Base-by-base conservation (phyloP, 768 basidiomycete species). In the Cyathus striatus region DNA sequence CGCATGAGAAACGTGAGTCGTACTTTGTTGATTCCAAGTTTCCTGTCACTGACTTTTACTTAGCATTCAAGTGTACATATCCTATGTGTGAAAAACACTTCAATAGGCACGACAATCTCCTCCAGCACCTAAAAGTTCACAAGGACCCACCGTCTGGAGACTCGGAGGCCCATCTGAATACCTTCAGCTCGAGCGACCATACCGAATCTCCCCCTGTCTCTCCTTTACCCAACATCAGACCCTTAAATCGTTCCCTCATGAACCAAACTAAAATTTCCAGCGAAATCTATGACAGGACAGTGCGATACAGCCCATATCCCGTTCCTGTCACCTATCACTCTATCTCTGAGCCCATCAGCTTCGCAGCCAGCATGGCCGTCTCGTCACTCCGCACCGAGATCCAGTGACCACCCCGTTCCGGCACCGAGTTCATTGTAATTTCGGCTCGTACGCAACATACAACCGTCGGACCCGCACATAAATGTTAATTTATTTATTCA, bases 41-140 rank as follows among this genome's bases (percentile, higher is more conserved):
- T 12, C 4, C 16, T 32, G 4, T 16, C 3, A 32, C 30, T 16
- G 12, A 12, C 12, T 16, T 32, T 32, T 12, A 12, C 30, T 5
- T 52, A 85, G 82, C 83, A n/a, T 81, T 76, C 63, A 66, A 75
- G 47, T 85, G 83, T 56, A 69, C 77, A n/a, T 69, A 72, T 51
- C 67, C 74, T 3, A 56, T 61, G 6, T 85, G 83, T 60, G 70
- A 70, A 51, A 81, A 81, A 53, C 62, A 65, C 45, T 85, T 85
- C 51, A 81, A 79, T 43, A 69, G 83, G 40, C 78, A 79, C 46
- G 83, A 85, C 54, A 84, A 85, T 56, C 73, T 85, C 25, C 67
- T 78, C 36, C 83, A 85, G 57, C 83, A 85, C 50, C 56, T 78
- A 51, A 73, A 76, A 48, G 76, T 82, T 7, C 81, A 83, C 60